Percentiles rank a stretch among this genome's conserved stretches.
phyloP scores from a whole-genome alignment of 2,329 filamentous ascomycete species.

The Curvularia sp. region DNA sequence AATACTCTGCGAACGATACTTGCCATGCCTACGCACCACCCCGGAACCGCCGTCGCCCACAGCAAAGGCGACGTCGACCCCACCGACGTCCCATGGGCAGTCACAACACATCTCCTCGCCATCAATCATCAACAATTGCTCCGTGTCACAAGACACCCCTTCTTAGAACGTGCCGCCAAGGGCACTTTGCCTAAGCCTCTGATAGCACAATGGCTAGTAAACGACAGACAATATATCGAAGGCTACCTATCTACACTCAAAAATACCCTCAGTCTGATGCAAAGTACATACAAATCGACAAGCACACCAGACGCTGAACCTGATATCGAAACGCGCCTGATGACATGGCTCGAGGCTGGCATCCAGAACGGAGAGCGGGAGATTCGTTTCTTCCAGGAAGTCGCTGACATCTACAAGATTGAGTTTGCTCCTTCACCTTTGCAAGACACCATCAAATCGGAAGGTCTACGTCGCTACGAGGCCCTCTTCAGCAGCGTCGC shows the following conservation, averaged over 20 bases:
- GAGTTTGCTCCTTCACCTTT: conserved; percentile 27
- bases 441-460: conserved; percentile 27
- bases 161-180: conserved; percentile 41
- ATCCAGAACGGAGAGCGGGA: conserved; percentile 46
- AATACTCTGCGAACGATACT: conserved; percentile 20
- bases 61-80: conserved; percentile 23
- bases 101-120: conserved; percentile 44
- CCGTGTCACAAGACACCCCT: conserved; percentile 41
- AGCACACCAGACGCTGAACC: conserved; percentile 26
- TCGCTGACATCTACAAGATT: conserved; percentile 39
- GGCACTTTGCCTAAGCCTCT: conserved; percentile 41
- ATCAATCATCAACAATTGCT: conserved; percentile 37
- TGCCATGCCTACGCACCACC: conserved; percentile 29
- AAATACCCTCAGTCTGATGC: conserved; percentile 32
- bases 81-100: conserved; percentile 34
- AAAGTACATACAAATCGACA: conserved; percentile 16
- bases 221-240: conserved; percentile 45
- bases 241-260: conserved; percentile 42
- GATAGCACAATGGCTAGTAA: conserved; percentile 47
- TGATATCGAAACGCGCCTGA: conserved; percentile 32
- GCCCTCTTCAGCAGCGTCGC: conserved; percentile 30
- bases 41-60: conserved; percentile 27
- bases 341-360: conserved; percentile 43
- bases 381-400: conserved; percentile 41
- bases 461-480: conserved; percentile 43